Conservation (phyloP, 2,329 filamentous ascomycete species). For the Clonostachys byssicola region DNA sequence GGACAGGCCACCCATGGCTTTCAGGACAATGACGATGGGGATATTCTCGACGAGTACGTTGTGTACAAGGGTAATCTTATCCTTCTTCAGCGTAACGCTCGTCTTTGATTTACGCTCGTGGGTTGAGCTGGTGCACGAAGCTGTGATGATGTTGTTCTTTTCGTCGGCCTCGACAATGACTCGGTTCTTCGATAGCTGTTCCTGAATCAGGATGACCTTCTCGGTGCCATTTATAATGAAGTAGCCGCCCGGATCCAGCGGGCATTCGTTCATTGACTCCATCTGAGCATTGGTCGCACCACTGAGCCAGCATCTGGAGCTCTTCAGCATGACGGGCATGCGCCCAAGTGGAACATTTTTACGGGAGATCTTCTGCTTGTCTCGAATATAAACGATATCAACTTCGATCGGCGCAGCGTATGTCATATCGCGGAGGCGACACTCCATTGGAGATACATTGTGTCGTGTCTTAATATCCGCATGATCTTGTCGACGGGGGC, state of each 20-base stretch:
- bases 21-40: slow-evolving; percentile 90
- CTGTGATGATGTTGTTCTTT: slow-evolving; percentile 90
- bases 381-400: slow-evolving; percentile 85
- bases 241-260: slow-evolving; percentile 92
- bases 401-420: slow-evolving; percentile 93
- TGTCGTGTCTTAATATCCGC: slow-evolving; percentile 66
- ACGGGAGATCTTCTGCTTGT: slow-evolving; percentile 69
- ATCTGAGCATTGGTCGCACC: slow-evolving; percentile 84
- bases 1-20: slow-evolving; percentile 88
- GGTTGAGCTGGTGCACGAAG: slow-evolving; percentile 95
- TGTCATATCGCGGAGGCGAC: slow-evolving; percentile 93
- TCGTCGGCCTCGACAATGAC: slow-evolving; percentile 92
- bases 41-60: slow-evolving; percentile 91
- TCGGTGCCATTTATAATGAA: slow-evolving; percentile 98
- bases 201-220: slow-evolving; percentile 97
- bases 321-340: slow-evolving; percentile 95
- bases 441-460: slow-evolving; percentile 91
- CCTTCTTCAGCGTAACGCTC: slow-evolving; percentile 92
- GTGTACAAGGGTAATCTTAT: slow-evolving; percentile 82
- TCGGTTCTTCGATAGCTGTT: slow-evolving; percentile 98
- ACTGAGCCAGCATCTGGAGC: slow-evolving; percentile 84
- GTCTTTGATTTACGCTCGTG: slow-evolving; percentile 98
- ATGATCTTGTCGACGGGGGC: slow-evolving; percentile 74
- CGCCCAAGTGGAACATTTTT: slow-evolving; percentile 79
- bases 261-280: slow-evolving; percentile 91